phyloP scores from a whole-genome alignment of 2,329 filamentous ascomycete species.

The Hypomyces perniciosus region DNA sequence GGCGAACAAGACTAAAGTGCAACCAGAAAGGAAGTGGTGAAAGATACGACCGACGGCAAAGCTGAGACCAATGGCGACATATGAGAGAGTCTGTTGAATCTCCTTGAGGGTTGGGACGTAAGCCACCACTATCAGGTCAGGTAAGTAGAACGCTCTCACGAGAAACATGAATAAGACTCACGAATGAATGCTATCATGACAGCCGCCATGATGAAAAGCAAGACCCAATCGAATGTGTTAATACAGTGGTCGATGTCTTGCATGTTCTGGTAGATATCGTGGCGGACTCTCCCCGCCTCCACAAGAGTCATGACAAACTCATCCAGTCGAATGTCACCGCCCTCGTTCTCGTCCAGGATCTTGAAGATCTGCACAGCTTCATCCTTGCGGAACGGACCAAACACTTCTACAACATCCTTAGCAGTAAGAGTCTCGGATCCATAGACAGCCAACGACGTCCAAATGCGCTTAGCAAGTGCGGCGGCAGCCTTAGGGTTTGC shows the following conservation, averaged over 20 bases:
- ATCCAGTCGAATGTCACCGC: conserved; percentile 23
- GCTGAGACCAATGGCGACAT: conserved; percentile 45
- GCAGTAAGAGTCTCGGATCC: too few species aligned
- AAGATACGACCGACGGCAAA: conserved; percentile 70
- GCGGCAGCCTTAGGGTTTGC: conserved; percentile 21
- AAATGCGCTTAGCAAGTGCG: conserved; percentile 23
- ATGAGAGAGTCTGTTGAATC: conserved; percentile 21
- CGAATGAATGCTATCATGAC: conserved; percentile 24
- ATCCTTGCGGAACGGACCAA: not conserved
- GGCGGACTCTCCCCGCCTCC: conserved; percentile 21
- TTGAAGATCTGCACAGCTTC: not conserved
- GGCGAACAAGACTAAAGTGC: conserved; percentile 68
- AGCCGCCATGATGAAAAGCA: conserved; percentile 16
- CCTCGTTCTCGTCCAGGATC: conserved; percentile 15
- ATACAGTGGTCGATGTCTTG: conserved; percentile 24
- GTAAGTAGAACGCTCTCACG: too few species aligned
- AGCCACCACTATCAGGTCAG: too few species aligned
- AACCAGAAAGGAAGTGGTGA: conserved; percentile 63
- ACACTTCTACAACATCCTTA: too few species aligned
- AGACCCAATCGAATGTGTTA: conserved; percentile 27
- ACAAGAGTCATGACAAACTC: conserved; percentile 23
- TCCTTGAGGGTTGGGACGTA: conserved; percentile 22
- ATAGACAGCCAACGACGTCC: conserved; percentile 21
- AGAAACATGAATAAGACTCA: not conserved
- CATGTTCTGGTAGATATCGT: conserved; percentile 24